These are phyloP conservation scores for Colletotrichum lindemuthianum DNA, from an alignment of 2,329 filamentous ascomycete species.

Conservation along the genomic window DNA sequence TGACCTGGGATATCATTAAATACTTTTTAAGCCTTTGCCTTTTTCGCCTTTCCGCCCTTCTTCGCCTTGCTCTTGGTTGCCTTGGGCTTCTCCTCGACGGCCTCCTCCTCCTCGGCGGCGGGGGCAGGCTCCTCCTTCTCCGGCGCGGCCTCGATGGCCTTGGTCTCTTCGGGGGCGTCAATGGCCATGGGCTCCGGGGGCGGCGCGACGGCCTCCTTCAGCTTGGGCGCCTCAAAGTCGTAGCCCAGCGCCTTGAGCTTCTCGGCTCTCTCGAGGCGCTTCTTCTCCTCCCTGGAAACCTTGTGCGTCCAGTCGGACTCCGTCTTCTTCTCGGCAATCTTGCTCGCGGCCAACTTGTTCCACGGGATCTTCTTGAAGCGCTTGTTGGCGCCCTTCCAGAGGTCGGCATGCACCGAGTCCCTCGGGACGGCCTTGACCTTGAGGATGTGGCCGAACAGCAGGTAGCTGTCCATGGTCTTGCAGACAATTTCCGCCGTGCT, in stretches of 20 bases:
- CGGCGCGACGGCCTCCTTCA: constrained; percentile 68
- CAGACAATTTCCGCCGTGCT: constrained; percentile 86
- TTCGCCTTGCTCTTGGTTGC: constrained; percentile 46
- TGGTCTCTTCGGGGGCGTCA: constrained; percentile 45
- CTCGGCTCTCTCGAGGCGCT: constrained; percentile 73
- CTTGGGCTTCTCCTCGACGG: constrained; percentile 40
- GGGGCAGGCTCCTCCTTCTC: constrained; percentile 50
- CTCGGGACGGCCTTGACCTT: constrained; percentile 84
- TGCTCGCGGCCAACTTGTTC: constrained; percentile 84
- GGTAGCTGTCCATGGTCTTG: constrained; percentile 97
- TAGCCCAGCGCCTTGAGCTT: constrained; percentile 86
- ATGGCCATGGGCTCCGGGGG: constrained; percentile 46
- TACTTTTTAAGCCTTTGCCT: constrained; percentile 48
- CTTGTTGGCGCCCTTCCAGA: constrained; percentile 91
- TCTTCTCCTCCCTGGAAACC: constrained; percentile 77
- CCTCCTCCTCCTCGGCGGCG: constrained; percentile 43
- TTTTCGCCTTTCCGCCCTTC: constrained; percentile 43
- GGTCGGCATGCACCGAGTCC: constrained; percentile 79
- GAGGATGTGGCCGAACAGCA: constrained; percentile 92
- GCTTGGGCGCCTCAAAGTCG: constrained; percentile 77
- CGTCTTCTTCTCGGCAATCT: constrained; percentile 77
- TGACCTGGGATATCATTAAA: constrained; percentile 31
- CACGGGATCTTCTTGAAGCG: constrained; percentile 81
- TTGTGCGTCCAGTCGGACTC: constrained; percentile 83
- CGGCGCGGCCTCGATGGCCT: constrained; percentile 45